Base-by-base conservation (phyloP, 169 alveolate species). In the Cryptosporidium viatorum region DNA sequence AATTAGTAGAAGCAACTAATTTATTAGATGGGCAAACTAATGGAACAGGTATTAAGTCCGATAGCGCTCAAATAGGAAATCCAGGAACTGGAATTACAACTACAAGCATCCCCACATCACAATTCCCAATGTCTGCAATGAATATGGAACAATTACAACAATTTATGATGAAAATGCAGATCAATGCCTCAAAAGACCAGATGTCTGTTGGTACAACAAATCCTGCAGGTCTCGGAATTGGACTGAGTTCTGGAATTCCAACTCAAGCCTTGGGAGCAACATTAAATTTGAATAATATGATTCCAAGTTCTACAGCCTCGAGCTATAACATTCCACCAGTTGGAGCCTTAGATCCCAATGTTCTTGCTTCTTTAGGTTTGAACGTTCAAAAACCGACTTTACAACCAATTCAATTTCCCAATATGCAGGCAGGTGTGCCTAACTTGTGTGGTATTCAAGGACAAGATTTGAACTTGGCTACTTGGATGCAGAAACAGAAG, bases 401-500 rank as follows among this genome's bases (percentile, higher is more conserved):
- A 41, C 89, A 80, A 14, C 89, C 89, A 41, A 65, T 80, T 29
- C 74, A 80, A 31, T 62, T 80, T 33, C 89, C 89, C 8, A 80
- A 80, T 39, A 65, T 80, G 89, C 80, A 65, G 67, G 68, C 74
- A 8, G 75, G 80, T 3, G 68, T 80, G 5, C 89, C 89, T 14
- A 80, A 80, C 37, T 65, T 80, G 31, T 80, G 89, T 33, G 89
- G 89, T 23, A 80, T 80, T 45, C 89, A 80, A 21, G 89, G 89
- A 35, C 89, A 80, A 29, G 89, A 80, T 65, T 9, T 80, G 74
- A 65, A 80, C 68, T 48, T 80, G 23, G 75, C 75, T 10, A 43
- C 60, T 29, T 80, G 89, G 89, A 80, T 80, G 73, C 89, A 80
- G 26, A 80, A 65, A 21, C 89, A 80, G 41, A 37, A 50, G 29